Evolutionary conservation across 176 grass and related monocot species (phyloP), one percentile per base, ranked within the genome.

Genomic region (Lolium rigidum): DNA sequence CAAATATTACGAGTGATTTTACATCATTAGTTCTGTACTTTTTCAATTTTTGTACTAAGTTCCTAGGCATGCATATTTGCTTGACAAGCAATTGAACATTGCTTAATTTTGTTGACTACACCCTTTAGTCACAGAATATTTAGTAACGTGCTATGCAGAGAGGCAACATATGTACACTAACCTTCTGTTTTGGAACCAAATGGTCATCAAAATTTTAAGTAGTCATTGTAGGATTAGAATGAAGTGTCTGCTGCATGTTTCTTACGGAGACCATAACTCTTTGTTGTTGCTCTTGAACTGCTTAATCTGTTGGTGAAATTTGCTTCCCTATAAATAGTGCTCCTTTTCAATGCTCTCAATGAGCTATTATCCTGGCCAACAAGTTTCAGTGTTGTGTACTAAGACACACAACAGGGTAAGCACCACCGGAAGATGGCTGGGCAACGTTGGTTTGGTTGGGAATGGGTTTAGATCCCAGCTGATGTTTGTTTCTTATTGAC

Each of bases 91-190:
- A 46, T 44, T 75, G 7, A 50, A 26, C 0, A 2, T 74, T 74
- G 44, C 71, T 74, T 74, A 74, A 74, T 50, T 25, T 74, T 74
- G 13, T 51, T 21, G 9, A 74, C 43, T 49, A 68, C 16, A 52
- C 26, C 9, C 25, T 20, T 56, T 38, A 37, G 74, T 76, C 15
- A 20, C 9, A 66, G 7, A 66, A 80, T 49, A 65, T 26, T 5
- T 64, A 11, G 38, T 49, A 49, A 50, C 18, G 6, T 63, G 5
- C 44, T 80, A 80, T 66, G 43, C 10, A 2, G 60, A 80, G 78
- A 80, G 16, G 24, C 9, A 28, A 50, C 46, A 25, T 26, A 50
- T 17, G 7, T 74, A 21, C n/a, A 74, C 11, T 26, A 16, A 46
- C 22, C 47, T 52, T 75, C 8, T 35, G 7, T 75, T 75, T 75